Evolutionary conservation across 352 stramenopile genomes (phyloP).

Genomic region (Hyaloperonospora arabidopsidis): DNA sequence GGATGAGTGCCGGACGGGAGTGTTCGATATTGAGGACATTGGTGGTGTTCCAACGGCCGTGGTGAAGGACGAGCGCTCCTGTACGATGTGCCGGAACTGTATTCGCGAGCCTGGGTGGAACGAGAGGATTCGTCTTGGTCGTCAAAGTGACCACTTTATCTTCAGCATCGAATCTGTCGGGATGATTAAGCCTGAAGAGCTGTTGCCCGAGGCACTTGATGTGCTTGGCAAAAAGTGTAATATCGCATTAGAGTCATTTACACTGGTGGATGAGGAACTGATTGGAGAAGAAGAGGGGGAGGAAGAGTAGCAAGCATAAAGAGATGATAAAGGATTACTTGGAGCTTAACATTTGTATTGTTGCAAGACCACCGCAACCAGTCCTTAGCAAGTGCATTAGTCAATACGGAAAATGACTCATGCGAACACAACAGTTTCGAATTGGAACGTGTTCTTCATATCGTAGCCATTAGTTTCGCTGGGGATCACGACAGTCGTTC

Average conservation of each 20-base stretch:
- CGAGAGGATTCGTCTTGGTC: constrained; percentile 85
- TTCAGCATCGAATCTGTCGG: constrained; percentile 84
- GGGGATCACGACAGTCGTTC: constrained; percentile 3
- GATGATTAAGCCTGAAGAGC: constrained; percentile 81
- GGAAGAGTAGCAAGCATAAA: constrained; percentile 48
- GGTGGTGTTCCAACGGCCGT: constrained; percentile 60
- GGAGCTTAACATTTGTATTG: no score
- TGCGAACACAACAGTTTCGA: no score
- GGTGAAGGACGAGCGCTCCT: constrained; percentile 81
- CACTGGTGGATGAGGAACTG: constrained; percentile 45
- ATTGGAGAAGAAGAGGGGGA: constrained; percentile 37
- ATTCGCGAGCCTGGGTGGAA: constrained; percentile 86
- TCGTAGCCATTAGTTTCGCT: neutral
- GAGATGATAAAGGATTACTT: constrained; percentile 6
- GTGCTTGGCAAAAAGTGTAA: constrained; percentile 82
- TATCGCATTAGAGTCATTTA: constrained; percentile 74
- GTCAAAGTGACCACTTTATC: constrained; percentile 95
- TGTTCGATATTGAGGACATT: constrained; percentile 91
- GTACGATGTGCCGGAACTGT: constrained; percentile 96
- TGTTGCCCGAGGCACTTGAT: constrained; percentile 69
- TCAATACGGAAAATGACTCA: no score
- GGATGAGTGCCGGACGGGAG: constrained; percentile 64
- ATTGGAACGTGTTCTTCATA: no score
- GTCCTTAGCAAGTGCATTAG: no score
- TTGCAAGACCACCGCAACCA: no score